Evolutionary conservation across 1,284 basidiomycete species (phyloP).

Genomic region (Microstroma glucosiphilum): DNA sequence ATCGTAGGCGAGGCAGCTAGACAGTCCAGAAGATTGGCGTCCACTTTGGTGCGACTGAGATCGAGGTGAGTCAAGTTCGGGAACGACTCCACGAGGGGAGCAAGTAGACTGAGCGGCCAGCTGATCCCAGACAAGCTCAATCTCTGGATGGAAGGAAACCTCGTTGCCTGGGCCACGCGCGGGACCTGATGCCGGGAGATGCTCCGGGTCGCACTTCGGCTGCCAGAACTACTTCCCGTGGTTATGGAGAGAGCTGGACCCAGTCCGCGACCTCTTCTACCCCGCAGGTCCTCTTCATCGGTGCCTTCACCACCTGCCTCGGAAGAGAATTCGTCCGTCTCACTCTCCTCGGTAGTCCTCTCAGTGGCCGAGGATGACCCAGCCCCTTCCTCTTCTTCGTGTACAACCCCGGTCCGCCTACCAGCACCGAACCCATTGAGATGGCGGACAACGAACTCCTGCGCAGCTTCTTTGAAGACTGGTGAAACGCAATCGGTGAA

Average conservation of each 20-base stretch:
- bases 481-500: slow-evolving; percentile 4
- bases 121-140: slow-evolving; percentile 77
- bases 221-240: neutral
- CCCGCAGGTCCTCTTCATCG: neutral
- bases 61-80: slow-evolving; percentile 73
- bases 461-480: neutral
- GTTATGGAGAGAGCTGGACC: neutral
- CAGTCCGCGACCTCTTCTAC: neutral
- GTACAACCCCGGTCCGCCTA: neutral
- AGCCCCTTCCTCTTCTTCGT: neutral
- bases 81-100: slow-evolving; percentile 75
- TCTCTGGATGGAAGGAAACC: slow-evolving; percentile 71
- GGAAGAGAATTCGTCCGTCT: neutral
- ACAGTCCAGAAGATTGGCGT: slow-evolving; percentile 66
- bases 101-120: slow-evolving; percentile 69
- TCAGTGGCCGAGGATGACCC: neutral
- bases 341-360: neutral
- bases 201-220: neutral
- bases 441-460: neutral
- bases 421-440: neutral
- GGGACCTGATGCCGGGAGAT: neutral
- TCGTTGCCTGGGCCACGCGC: neutral
- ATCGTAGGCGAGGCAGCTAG: slow-evolving; percentile 63
- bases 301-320: neutral
- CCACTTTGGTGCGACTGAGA: slow-evolving; percentile 62